Conservation (phyloP, 306 rosid species). For the Urtica urens region DNA sequence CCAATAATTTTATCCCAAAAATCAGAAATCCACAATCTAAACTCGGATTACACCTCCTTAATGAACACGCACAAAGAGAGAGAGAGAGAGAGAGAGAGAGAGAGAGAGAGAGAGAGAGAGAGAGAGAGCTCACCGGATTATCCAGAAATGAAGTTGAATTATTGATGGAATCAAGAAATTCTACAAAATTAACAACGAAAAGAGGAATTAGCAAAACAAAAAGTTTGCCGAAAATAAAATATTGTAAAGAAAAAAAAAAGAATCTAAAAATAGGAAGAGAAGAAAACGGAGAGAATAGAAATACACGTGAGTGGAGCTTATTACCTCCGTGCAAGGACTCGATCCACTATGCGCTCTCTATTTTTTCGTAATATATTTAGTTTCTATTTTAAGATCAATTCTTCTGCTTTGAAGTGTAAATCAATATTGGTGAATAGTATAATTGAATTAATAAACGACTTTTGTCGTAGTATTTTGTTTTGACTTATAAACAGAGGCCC, state of each 20-base stretch:
- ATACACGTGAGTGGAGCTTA: constrained; percentile 29
- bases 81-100: too few species aligned
- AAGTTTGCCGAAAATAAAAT: not conserved
- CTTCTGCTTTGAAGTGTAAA: not conserved
- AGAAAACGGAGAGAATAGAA: constrained; percentile 16
- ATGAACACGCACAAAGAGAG: too few species aligned
- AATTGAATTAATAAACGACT: too few species aligned
- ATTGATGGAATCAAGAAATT: not conserved
- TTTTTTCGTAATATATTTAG: not conserved
- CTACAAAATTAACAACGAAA: not conserved
- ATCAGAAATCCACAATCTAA: too few species aligned
- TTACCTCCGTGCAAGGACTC: constrained; percentile 35
- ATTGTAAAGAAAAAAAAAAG: constrained; percentile 17
- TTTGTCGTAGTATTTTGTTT: not conserved
- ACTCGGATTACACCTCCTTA: too few species aligned
- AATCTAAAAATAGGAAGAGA: constrained; percentile 34
- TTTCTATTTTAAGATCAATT: not conserved
- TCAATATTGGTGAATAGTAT: too few species aligned
- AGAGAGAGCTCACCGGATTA: constrained; percentile 29
- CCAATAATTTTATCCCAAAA: too few species aligned
- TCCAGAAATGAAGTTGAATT: constrained; percentile 14
- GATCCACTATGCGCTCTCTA: constrained; percentile 50
- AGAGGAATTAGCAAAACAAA: constrained; percentile 1
- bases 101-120: constrained; percentile 5
- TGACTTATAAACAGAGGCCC: constrained; percentile 6